These are phyloP conservation scores for Pontederia paniculata DNA, from an alignment of 176 grass and related monocot genomes.

Conservation along the genomic window DNA sequence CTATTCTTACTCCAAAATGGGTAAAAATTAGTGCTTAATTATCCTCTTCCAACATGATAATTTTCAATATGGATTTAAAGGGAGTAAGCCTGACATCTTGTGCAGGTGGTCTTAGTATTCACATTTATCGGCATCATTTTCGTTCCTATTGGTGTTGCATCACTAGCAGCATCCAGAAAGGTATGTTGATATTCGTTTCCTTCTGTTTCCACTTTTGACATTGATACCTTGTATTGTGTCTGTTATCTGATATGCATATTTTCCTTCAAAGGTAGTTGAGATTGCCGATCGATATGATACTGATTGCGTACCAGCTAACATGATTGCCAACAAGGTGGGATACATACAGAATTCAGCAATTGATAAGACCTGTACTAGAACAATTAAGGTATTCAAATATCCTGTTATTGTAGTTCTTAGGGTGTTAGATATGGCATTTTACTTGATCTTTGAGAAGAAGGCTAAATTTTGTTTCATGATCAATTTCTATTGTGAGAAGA, in stretches of 20 bases:
- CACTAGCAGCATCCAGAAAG: too few species aligned
- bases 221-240: too few species aligned
- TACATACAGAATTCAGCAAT: slow-evolving; percentile 48
- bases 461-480: neutral
- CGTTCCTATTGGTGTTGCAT: too few species aligned
- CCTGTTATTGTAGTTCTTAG: neutral
- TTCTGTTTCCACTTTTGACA: too few species aligned
- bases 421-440: neutral
- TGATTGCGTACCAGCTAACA: slow-evolving; percentile 43
- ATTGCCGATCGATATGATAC: slow-evolving; percentile 66
- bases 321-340: slow-evolving; percentile 50
- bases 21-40: too few species aligned
- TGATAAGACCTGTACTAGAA: slow-evolving; percentile 56
- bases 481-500: neutral
- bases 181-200: too few species aligned
- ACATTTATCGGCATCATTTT: too few species aligned
- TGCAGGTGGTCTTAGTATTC: too few species aligned
- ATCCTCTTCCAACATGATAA: too few species aligned
- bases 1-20: too few species aligned
- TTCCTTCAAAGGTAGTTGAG: slow-evolving; percentile 63
- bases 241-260: neutral
- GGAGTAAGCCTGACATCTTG: too few species aligned
- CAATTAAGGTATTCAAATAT: slow-evolving; percentile 36
- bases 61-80: too few species aligned
- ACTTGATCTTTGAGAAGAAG: slow-evolving; percentile 1